Percentiles rank a stretch among this genome's conserved stretches.
Evolutionary conservation across 1,139 yeast genomes (phyloP).

Genomic region (Blastobotrys raffinosifermentans): DNA sequence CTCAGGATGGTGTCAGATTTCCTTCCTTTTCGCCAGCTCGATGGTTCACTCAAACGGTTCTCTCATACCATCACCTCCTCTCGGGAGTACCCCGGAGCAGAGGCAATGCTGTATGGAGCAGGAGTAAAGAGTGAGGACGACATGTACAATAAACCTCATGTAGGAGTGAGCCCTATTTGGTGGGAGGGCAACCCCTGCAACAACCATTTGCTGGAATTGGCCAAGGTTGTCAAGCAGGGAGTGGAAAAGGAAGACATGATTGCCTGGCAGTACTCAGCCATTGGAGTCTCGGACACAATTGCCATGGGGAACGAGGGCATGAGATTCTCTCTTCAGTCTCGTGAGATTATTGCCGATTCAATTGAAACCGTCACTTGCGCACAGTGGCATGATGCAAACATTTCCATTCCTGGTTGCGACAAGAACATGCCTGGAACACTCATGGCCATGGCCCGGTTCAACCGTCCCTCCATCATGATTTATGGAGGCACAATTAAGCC

Average conservation of each 20-base stretch:
- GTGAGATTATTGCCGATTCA: constrained; percentile 93
- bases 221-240: constrained; percentile 66
- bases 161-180: constrained; percentile 95
- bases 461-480: constrained; percentile 88
- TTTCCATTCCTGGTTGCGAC: constrained; percentile 90
- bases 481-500: constrained; percentile 91
- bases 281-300: constrained; percentile 94
- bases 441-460: constrained; percentile 94
- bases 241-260: constrained; percentile 80
- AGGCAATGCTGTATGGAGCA: constrained; percentile 89
- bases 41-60: constrained; percentile 52
- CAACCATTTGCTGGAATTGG: constrained; percentile 84
- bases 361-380: constrained; percentile 91
- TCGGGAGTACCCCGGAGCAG: constrained; percentile 87
- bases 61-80: constrained; percentile 73
- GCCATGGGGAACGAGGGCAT: constrained; percentile 94
- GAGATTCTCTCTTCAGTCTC: constrained; percentile 87
- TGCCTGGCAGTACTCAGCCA: constrained; percentile 91
- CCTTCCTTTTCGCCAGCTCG: constrained; percentile 11
- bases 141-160: constrained; percentile 68
- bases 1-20: constrained; percentile 13
- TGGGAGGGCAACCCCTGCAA: constrained; percentile 98
- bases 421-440: constrained; percentile 94
- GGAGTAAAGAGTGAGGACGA: constrained; percentile 69
- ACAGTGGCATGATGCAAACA: constrained; percentile 87